Conservation (phyloP, 2,329 filamentous ascomycete species). For the Sphaerostilbella broomeana region DNA sequence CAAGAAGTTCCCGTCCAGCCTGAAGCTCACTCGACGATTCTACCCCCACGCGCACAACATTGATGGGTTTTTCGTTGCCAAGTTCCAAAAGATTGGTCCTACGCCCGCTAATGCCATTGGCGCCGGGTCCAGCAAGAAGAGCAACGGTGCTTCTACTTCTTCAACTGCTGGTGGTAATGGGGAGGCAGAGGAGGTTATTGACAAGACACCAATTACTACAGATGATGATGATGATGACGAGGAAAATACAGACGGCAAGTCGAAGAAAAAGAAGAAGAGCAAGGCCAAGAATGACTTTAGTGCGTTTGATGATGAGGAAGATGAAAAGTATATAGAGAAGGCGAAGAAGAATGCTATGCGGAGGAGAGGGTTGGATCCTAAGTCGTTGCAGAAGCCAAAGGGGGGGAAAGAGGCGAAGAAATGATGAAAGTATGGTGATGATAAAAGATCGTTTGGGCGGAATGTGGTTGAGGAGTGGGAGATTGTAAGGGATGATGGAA, state of each 20-base stretch:
- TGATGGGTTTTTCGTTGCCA: constrained; percentile 96
- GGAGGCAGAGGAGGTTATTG: constrained; percentile 51
- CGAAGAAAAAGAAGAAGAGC: background rate
- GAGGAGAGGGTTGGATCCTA: constrained; percentile 67
- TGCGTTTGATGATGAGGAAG: constrained; percentile 68
- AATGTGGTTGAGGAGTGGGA: too few relatives aligned
- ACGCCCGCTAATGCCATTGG: constrained; percentile 50
- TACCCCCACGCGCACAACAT: constrained; percentile 93
- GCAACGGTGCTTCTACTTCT: constrained; percentile 18
- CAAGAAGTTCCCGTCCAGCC: constrained; percentile 81
- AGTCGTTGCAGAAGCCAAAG: constrained; percentile 28
- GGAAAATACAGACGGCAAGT: constrained; percentile 17
- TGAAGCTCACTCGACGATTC: constrained; percentile 78
- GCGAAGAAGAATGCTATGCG: constrained; percentile 69
- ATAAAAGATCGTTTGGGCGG: too few relatives aligned
- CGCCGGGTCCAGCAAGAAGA: constrained; percentile 27
- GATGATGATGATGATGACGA: constrained; percentile 40
- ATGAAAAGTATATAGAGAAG: constrained; percentile 63
- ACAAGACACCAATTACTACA: constrained; percentile 60
- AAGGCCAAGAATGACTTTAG: constrained; percentile 53
- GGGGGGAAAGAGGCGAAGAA: constrained; percentile 9
- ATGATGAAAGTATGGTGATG: too few relatives aligned
- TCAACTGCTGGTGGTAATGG: constrained; percentile 12
- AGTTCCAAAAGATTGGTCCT: constrained; percentile 87
- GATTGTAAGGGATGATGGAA: background rate